Conservation (phyloP, 169 alveolate genomes). For the Cryptosporidium ryanae region DNA sequence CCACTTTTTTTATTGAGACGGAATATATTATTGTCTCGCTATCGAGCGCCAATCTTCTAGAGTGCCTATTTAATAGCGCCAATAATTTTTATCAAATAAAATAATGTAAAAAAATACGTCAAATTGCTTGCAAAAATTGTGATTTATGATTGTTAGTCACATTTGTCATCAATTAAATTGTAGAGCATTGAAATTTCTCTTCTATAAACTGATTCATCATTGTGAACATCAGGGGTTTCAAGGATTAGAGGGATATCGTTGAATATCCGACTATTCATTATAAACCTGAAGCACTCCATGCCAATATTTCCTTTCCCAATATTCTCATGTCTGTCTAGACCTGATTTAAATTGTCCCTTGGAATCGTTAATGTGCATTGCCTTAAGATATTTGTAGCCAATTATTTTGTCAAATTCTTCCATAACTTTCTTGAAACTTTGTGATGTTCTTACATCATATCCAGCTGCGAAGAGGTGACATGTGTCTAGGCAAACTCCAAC, state of each 20-base stretch:
- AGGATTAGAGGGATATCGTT: conserved; percentile 87
- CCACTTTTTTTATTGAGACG: not conserved
- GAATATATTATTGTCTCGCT: not conserved
- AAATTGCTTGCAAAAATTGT: not conserved
- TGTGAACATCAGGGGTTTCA: conserved; percentile 88
- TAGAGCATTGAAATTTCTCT: conserved; percentile 81
- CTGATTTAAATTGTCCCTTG: conserved; percentile 87
- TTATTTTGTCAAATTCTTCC: conserved; percentile 83
- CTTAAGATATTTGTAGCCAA: conserved; percentile 84
- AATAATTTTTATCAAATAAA: not conserved
- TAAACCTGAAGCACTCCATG: conserved; percentile 85
- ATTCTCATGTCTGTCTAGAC: conserved; percentile 91
- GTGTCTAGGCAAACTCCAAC: conserved; percentile 92
- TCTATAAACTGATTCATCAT: conserved; percentile 84
- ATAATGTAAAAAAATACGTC: not conserved
- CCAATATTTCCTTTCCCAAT: conserved; percentile 89
- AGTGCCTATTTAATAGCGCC: not conserved
- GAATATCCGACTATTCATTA: conserved; percentile 85
- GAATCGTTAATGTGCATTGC: conserved; percentile 92
- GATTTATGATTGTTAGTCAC: not conserved
- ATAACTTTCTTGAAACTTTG: conserved; percentile 84
- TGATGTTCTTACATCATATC: conserved; percentile 86
- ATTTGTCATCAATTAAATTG: conserved; percentile 7
- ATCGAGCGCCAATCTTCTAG: not conserved
- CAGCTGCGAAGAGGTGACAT: conserved; percentile 92